A percentile compares a stretch with the other conserved stretches of the same genome.
These are phyloP conservation scores for Flaveria brownii DNA, from an alignment of 129 eudicot genomes.

Conservation along the genomic window DNA sequence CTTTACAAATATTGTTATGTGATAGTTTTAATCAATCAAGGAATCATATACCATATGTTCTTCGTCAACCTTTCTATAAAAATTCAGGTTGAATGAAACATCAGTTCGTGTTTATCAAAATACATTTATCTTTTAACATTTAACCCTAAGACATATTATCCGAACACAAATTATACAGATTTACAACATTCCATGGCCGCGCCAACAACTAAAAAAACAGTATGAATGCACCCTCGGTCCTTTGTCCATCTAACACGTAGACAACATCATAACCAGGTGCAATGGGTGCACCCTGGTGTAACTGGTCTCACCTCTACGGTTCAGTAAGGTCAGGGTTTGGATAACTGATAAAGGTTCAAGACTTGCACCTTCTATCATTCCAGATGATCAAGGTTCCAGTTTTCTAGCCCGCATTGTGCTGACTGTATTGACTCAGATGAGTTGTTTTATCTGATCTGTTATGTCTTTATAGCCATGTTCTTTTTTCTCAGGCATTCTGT, in stretches of 20 bases:
- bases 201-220: neutral
- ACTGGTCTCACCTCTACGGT: neutral
- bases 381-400: slow-evolving; percentile 15
- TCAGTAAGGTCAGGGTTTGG: neutral
- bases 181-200: slow-evolving; percentile 16
- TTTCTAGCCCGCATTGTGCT: slow-evolving; percentile 1
- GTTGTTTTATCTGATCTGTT: slow-evolving; percentile 23
- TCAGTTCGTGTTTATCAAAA: neutral
- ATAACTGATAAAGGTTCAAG: neutral
- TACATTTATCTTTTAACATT: neutral
- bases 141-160: neutral
- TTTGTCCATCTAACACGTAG: neutral
- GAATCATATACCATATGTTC: no score
- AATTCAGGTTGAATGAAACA: neutral
- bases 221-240: neutral
- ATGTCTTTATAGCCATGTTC: slow-evolving; percentile 24
- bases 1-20: no score
- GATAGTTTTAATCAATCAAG: no score
- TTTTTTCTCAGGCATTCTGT: slow-evolving; percentile 61
- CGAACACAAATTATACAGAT: slow-evolving; percentile 20
- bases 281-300: neutral
- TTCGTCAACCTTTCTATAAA: no score
- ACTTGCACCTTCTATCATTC: slow-evolving; percentile 11
- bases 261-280: neutral
- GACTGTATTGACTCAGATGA: slow-evolving; percentile 8